Evolutionary conservation across 495 filamentous ascomycete genomes (phyloP).

Genomic region (Podospora appendiculata): DNA sequence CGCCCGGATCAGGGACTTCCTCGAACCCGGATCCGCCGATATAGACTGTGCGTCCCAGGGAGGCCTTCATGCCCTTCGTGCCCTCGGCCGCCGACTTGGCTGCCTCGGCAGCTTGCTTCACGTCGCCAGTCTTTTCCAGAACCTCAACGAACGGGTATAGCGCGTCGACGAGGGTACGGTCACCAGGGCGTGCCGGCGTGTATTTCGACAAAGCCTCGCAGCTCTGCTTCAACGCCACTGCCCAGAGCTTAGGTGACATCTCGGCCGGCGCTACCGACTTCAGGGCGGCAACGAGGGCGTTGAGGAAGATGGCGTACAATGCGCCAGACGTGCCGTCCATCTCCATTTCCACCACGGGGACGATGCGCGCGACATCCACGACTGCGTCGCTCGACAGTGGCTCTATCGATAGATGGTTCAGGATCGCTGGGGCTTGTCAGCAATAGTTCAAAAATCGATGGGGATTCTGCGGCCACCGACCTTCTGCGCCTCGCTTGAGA

Average conservation of each 20-base stretch:
- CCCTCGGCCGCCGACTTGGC: constrained; percentile 67
- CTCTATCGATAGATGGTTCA: constrained; percentile 52
- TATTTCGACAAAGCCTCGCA: constrained; percentile 67
- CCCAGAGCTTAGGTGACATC: constrained; percentile 57
- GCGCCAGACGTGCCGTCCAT: constrained; percentile 98
- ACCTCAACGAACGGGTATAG: constrained; percentile 77
- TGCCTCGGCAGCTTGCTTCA: constrained; percentile 65
- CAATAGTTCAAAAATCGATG: background rate
- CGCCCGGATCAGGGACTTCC: constrained; percentile 86
- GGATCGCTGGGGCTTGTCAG: constrained; percentile 45
- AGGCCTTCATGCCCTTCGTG: constrained; percentile 88
- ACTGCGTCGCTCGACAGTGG: constrained; percentile 61
- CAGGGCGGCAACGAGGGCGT: constrained; percentile 73
- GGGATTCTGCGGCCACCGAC: constrained; percentile 26
- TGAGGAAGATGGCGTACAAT: constrained; percentile 92
- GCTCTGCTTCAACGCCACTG: constrained; percentile 62
- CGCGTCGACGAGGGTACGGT: constrained; percentile 87
- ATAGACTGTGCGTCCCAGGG: constrained; percentile 82
- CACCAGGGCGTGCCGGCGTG: constrained; percentile 82
- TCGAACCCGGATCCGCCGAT: constrained; percentile 76
- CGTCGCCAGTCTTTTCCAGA: constrained; percentile 52
- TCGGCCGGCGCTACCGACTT: constrained; percentile 37
- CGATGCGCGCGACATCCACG: constrained; percentile 64
- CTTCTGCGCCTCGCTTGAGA: constrained; percentile 82
- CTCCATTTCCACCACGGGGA: constrained; percentile 71